Conservation (phyloP, 1,139 yeast species). For the Pichia norvegensis region DNA sequence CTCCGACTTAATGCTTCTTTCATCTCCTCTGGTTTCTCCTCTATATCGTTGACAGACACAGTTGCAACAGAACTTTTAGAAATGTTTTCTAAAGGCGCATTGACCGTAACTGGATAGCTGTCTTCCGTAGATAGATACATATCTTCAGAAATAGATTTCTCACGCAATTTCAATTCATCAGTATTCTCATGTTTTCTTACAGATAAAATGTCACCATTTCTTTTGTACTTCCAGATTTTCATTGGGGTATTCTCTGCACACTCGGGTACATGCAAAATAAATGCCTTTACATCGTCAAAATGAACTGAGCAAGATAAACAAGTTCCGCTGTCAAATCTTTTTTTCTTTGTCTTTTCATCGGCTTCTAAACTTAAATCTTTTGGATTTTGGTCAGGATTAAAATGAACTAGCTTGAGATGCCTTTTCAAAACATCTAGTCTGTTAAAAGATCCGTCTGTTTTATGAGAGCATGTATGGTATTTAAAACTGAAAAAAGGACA, state of each 20-base stretch:
- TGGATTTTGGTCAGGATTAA: conserved; percentile 37
- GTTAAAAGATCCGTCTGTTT: conserved; percentile 65
- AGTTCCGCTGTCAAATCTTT: conserved; percentile 21
- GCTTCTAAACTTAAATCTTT: conserved; percentile 23
- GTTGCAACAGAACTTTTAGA: background rate
- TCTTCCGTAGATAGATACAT: conserved; percentile 3
- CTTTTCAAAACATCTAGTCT: conserved; percentile 64
- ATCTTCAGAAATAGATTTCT: conserved; percentile 8
- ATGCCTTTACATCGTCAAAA: conserved; percentile 48
- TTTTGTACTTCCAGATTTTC: conserved; percentile 26
- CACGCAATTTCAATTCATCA: conserved; percentile 4
- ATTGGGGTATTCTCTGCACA: conserved; percentile 41
- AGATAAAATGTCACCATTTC: conserved; percentile 23
- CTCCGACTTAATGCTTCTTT: conserved; percentile 14
- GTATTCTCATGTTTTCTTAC: conserved; percentile 17
- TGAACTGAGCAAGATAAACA: conserved; percentile 24
- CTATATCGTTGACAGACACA: conserved; percentile 11
- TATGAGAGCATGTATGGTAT: conserved; percentile 52
- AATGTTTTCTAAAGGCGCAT: background rate
- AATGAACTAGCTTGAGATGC: conserved; percentile 61
- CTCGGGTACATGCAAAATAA: conserved; percentile 58
- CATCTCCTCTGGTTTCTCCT: conserved; percentile 11
- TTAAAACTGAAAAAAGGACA: conserved; percentile 67
- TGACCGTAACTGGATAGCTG: background rate
- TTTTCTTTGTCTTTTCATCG: conserved; percentile 13